Base-by-base conservation (phyloP, 2,329 filamentous ascomycete genomes). In the Exophiala phaeomuriformis region DNA sequence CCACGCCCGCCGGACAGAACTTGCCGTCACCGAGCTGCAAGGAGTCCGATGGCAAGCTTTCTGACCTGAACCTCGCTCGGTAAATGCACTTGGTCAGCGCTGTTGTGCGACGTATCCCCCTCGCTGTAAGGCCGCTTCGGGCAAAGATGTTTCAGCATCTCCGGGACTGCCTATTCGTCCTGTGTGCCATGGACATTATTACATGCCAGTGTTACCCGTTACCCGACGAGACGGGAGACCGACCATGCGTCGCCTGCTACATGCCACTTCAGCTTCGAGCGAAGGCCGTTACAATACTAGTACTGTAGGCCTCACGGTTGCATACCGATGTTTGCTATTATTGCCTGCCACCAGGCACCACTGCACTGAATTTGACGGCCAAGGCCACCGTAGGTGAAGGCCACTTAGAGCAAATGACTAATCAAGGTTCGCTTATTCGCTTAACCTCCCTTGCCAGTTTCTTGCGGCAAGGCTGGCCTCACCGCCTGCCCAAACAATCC, bases 401-500 rank as follows among this genome's bases (percentile, higher is more conserved):
- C 19, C 19, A 10, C 33, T 35, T 6, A 10, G 5, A 10, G 33
- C 33, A 27, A 27, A 41, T 41, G 39, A 41, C 4, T 41, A 27
- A 41, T 12, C 39, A 41, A 27, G 3, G 9, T 32, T 19, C 19
- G 19, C 19, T 19, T 19, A 19, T 10, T 45, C 42, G 42, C 10
- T 5, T 36, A 35, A 47, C 44, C 44, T 47, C 5, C 44, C 32
- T 37, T 7, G 3, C 51, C 36, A 44, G 36, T 41, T 44, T 46
- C 6, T 19, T 19, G 19, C 19, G 19, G 19, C 19, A 19, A 19
- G 19, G 9, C 8, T 6, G 4, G 30, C 32, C 36, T 49, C 53
- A 51, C 44, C 44, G 44, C 44, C 44, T 36, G 44, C 44, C 44
- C 5, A 47, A 47, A 47, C 4, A 42, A 47, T 29, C 6, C 31